Base-by-base conservation (phyloP, 768 basidiomycete species). In the Mycena albidolilacea region DNA sequence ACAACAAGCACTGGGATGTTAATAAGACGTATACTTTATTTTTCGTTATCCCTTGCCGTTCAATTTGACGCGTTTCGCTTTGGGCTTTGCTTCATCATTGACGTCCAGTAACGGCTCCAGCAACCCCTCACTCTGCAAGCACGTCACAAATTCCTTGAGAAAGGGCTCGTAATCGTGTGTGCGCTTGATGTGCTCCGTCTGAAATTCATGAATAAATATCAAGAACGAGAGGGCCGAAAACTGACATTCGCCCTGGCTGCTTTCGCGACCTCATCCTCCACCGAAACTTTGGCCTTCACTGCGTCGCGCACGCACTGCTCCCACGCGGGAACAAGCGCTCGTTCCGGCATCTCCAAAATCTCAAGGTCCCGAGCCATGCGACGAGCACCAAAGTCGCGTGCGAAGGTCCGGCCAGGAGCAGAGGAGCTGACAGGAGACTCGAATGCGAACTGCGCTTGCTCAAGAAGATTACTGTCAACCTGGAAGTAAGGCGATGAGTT, bases 151-250 rank as follows among this genome's bases (percentile, higher is more conserved):
- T 44, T 81, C 83, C n/a, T 79, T 80, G 39, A 91, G 80, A 79
- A 92, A 91, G 0, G 89, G 90, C 76, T 90, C 90, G 73, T 91
- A 92, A 79, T 92, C 90, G 74, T 87, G 88, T 11, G 90, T 91
- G 15, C 91, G 81, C 64, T 88, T 90, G 55, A 89, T 76, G 72
- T 90, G 85, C 30, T 92, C 90, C 11, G 85, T 85, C 90, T 91
- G 76, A 37, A 38, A 70, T 43, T 39, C 10, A 52, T 48, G 38
- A 52, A 23, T 10, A 50, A 12, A 23, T 64, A 21, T n/a, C 9
- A 23, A 23, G 48, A 46, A 3, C 63, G 37, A 35, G 41, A 35
- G 54, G 11, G 21, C 48, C 11, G 30, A 50, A 17, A 37, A 82
- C 90, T 64, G 71, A 91, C 90, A 79, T 89, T 81, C 3, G 85